Evolutionary conservation across 108 stramenopile species (phyloP).

Genomic region (Skeletonema marinoi): DNA sequence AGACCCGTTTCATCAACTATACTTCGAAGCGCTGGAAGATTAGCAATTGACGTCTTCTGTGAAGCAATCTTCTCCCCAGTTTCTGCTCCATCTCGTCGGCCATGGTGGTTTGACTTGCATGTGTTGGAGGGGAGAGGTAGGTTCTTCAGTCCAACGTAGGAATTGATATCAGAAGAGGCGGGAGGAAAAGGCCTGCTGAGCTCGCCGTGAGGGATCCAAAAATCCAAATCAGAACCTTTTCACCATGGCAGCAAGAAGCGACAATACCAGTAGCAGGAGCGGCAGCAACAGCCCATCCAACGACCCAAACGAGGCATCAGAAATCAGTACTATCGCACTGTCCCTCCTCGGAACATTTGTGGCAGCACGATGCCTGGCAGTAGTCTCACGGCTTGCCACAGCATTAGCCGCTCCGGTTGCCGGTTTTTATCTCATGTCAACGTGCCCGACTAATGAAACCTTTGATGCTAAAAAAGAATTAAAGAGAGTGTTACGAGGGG

Average conservation of each 20-base stretch:
- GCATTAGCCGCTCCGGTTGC: slow-evolving; percentile 27
- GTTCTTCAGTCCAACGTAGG: too few relatives aligned
- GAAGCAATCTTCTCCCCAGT: too few relatives aligned
- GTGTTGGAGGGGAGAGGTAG: too few relatives aligned
- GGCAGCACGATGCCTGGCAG: slow-evolving; percentile 13
- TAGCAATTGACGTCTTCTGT: too few relatives aligned
- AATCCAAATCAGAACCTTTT: neutral
- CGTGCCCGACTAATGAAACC: slow-evolving; percentile 54
- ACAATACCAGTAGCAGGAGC: neutral
- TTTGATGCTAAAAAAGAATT: slow-evolving; percentile 82
- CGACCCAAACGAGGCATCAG: slow-evolving; percentile 1
- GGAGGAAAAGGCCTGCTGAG: too few relatives aligned
- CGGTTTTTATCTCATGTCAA: slow-evolving; percentile 46
- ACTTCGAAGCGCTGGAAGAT: too few relatives aligned
- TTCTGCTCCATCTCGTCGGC: too few relatives aligned
- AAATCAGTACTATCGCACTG: slow-evolving; percentile 23
- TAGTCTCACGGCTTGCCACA: slow-evolving; percentile 26
- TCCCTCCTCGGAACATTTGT: slow-evolving; percentile 23
- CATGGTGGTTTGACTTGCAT: too few relatives aligned
- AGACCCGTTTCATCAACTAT: too few relatives aligned
- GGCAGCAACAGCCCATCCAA: neutral
- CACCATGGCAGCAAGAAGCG: neutral
- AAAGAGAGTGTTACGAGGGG: slow-evolving; percentile 73
- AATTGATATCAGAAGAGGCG: too few relatives aligned
- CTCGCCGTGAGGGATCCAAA: too few relatives aligned